Evolutionary conservation across 139 green algal genomes (phyloP).

Genomic region (Chlorella sp.): DNA sequence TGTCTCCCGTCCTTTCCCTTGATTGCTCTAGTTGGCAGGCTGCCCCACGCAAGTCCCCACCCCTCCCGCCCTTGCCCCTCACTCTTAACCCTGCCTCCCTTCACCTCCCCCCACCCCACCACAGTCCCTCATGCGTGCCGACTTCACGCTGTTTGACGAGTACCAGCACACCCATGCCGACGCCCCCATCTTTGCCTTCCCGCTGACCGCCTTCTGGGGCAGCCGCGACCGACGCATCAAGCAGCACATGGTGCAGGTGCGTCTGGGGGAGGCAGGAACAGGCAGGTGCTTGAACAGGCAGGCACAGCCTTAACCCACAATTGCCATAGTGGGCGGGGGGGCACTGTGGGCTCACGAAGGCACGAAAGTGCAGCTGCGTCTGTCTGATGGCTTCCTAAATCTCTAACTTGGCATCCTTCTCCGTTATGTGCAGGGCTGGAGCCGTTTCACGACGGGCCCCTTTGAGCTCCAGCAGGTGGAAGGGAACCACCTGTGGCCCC

Average conservation of each 20-base stretch:
- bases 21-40: no score
- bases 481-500: constrained; percentile 81
- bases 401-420: not conserved
- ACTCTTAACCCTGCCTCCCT: no score
- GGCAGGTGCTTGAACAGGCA: not conserved
- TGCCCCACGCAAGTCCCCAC: no score
- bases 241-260: constrained; percentile 59
- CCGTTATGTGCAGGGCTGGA: constrained; percentile 39
- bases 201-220: constrained; percentile 68
- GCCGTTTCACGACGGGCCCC: constrained; percentile 48
- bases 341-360: not conserved
- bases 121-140: constrained; percentile 71
- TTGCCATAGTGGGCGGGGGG: not conserved
- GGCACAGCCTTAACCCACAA: not conserved
- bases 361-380: no score
- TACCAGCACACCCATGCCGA: constrained; percentile 60
- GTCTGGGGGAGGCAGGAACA: not conserved
- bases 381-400: not conserved
- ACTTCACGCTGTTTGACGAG: constrained; percentile 88
- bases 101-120: not conserved
- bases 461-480: constrained; percentile 61
- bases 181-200: constrained; percentile 53
- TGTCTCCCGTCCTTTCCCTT: no score
- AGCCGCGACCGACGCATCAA: constrained; percentile 62
- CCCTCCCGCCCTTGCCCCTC: not conserved